Evolutionary conservation across 1,139 yeast species (phyloP).

Genomic region (Nakaseomyces kungkrabaensis): DNA sequence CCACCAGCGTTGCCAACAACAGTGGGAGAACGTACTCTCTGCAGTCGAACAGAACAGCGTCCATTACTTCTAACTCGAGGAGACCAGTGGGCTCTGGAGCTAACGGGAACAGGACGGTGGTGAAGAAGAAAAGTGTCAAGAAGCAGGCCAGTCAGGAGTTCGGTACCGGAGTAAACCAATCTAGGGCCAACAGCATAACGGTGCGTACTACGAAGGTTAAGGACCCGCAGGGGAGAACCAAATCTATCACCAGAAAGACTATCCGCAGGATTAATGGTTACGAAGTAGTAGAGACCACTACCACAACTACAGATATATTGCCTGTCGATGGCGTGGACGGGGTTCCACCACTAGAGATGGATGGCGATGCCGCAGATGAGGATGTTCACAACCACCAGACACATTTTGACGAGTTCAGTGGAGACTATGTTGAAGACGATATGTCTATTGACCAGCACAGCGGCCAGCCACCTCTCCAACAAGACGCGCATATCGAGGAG

Average conservation of each 20-base stretch:
- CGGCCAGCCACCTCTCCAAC: constrained; percentile 1
- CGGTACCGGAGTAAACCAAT: constrained; percentile 5
- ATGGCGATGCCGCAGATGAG: constrained; percentile 4
- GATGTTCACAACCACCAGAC: constrained; percentile 10
- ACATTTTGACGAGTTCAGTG: constrained; percentile 28
- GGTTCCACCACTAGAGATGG: neutral
- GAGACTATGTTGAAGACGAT: constrained; percentile 15
- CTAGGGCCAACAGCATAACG: constrained; percentile 25
- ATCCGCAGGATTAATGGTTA: constrained; percentile 25
- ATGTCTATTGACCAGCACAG: neutral
- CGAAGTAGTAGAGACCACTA: constrained; percentile 27
- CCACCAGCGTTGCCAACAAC: neutral
- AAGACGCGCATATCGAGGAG: neutral
- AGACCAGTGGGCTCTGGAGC: neutral
- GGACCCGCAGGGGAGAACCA: constrained; percentile 27
- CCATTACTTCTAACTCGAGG: neutral
- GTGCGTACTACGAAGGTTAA: constrained; percentile 25
- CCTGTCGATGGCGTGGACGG: neutral
- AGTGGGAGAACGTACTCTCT: constrained; percentile 3
- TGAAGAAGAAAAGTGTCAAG: neutral
- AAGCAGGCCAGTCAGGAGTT: neutral
- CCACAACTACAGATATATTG: constrained; percentile 20
- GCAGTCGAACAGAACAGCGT: constrained; percentile 1
- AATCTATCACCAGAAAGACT: constrained; percentile 26
- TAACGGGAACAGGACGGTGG: neutral